A percentile compares a stretch with the other conserved stretches of the same genome.
These are phyloP conservation scores for Daedaleopsis nitida DNA, from an alignment of 768 basidiomycete genomes.

Conservation along the genomic window DNA sequence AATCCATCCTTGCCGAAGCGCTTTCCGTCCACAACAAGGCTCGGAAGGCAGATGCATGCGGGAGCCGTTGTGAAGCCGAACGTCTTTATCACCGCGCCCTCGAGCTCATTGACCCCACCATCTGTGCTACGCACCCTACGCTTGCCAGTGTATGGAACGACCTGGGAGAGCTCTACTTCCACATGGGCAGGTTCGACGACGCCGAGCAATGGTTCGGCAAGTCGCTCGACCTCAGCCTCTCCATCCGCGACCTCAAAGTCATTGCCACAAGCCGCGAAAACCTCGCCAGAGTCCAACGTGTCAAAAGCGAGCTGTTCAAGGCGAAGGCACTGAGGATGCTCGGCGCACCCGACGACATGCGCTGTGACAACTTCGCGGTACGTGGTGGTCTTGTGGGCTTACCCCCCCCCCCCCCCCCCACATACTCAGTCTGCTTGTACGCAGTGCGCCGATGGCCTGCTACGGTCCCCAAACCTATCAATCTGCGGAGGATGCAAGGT, in stretches of 20 bases:
- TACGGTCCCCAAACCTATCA: conserved; percentile 9
- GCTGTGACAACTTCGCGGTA: conserved; percentile 33
- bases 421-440: background rate
- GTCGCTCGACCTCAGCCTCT: conserved; percentile 36
- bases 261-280: conserved; percentile 40
- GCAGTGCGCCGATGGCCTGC: conserved; percentile 11
- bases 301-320: conserved; percentile 31
- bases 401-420: no score
- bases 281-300: conserved; percentile 39
- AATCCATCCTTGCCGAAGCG: conserved; percentile 10
- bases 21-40: conserved; percentile 26
- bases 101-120: conserved; percentile 27
- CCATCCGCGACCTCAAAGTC: conserved; percentile 17
- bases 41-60: conserved; percentile 21
- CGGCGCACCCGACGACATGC: conserved; percentile 30
- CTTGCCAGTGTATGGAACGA: conserved; percentile 33
- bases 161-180: conserved; percentile 39
- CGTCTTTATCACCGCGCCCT: conserved; percentile 35
- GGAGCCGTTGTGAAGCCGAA: conserved; percentile 34
- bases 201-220: conserved; percentile 40
- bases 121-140: conserved; percentile 25
- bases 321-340: conserved; percentile 35
- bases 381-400: background rate
- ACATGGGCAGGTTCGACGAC: conserved; percentile 38
- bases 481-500: conserved; percentile 21